These are phyloP conservation scores for Adansonia grandidieri DNA, from an alignment of 441 rosid species.

Conservation along the genomic window DNA sequence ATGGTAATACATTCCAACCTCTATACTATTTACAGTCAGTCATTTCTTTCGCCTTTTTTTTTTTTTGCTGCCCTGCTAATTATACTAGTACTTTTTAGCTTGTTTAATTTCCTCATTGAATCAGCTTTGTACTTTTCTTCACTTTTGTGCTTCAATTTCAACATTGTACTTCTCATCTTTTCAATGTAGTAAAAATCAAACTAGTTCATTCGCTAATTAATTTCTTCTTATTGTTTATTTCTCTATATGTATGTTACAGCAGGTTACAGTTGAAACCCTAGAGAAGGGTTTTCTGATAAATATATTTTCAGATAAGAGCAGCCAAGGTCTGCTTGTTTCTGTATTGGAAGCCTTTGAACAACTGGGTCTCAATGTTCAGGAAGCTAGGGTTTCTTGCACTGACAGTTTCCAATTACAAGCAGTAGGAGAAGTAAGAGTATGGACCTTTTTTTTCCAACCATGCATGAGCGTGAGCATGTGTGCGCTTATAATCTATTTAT, in stretches of 20 bases:
- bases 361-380: constrained; percentile 73
- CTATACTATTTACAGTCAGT: too few relatives aligned
- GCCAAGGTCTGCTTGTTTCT: constrained; percentile 79
- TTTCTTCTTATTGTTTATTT: neutral
- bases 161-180: too few relatives aligned
- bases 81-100: neutral
- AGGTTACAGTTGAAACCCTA: constrained; percentile 79
- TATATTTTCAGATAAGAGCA: constrained; percentile 57
- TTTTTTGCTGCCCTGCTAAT: too few relatives aligned
- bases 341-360: constrained; percentile 84
- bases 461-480: too few relatives aligned
- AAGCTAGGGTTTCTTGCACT: constrained; percentile 92
- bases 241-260: constrained; percentile 28
- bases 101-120: neutral
- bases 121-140: neutral
- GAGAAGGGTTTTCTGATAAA: constrained; percentile 75
- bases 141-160: neutral
- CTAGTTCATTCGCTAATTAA: neutral
- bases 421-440: constrained; percentile 64
- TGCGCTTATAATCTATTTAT: too few relatives aligned
- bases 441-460: neutral
- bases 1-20: constrained; percentile 41
- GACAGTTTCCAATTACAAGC: constrained; percentile 75
- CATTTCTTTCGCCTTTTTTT: too few relatives aligned
- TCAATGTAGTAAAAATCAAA: neutral